Conservation (phyloP, 1,284 basidiomycete species). For the Tilletiopsis washingtonensis region DNA sequence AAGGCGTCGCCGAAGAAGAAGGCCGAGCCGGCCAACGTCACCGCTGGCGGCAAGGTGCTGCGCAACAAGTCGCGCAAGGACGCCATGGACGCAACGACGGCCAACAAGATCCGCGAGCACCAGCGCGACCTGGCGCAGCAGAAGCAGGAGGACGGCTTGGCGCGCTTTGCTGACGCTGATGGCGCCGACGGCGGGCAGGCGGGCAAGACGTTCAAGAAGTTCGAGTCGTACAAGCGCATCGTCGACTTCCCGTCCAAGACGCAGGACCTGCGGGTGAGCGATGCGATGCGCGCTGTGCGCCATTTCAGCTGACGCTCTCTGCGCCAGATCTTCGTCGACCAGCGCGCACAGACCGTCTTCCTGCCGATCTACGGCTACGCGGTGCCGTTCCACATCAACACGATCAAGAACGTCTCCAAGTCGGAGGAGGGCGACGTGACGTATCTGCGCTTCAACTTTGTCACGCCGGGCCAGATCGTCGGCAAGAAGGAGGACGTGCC, state of each 20-base stretch:
- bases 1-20: conserved; percentile 13
- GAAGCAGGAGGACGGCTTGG: conserved; percentile 73
- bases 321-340: conserved; percentile 68
- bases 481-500: conserved; percentile 99
- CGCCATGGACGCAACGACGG: conserved; percentile 63
- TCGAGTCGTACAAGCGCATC: conserved; percentile 94
- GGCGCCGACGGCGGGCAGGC: conserved; percentile 51
- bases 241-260: conserved; percentile 63
- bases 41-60: conserved; percentile 38
- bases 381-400: conserved; percentile 96
- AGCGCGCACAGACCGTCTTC: conserved; percentile 79
- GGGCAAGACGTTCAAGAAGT: conserved; percentile 77
- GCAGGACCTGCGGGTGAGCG: conserved; percentile 21
- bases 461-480: conserved; percentile 91
- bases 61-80: conserved; percentile 58
- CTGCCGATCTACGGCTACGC: conserved; percentile 90
- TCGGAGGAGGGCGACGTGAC: conserved; percentile 94
- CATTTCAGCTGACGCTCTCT: neutral
- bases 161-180: conserved; percentile 59
- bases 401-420: conserved; percentile 96
- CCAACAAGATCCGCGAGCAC: conserved; percentile 76
- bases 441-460: conserved; percentile 93
- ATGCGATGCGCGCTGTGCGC: neutral
- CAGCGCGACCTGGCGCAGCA: conserved; percentile 74
- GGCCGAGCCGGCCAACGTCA: conserved; percentile 12